Evolutionary conservation across 352 stramenopile species (phyloP), one percentile per base, ranked within the genome.

Genomic region (Phytophthora sojae): DNA sequence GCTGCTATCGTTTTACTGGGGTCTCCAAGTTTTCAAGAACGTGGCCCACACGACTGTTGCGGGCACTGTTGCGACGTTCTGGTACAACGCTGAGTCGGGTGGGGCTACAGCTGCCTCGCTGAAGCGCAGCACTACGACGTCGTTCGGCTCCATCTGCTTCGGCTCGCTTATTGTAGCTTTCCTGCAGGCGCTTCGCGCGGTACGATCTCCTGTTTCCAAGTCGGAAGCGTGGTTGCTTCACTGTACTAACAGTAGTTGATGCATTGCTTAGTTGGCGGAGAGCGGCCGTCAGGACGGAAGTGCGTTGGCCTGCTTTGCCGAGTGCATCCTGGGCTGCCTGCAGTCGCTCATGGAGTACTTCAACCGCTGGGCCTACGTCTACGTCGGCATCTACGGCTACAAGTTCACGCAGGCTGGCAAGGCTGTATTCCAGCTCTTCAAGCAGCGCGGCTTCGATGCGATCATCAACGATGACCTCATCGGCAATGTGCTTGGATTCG

Each of bases 401-500:
- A 96, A 91, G 64, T 99, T 98, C 75, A 91, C 94, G 4, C 84
- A 98, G 57, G 90, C 93, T 6, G 94, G 95, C 60, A 97, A 95
- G 69, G 93, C 95, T 14, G 96, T 98, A 17, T 95, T 98, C 55
- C 64, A 94, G 37, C 81, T 99, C 17, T 99, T 99, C 72, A 84
- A 93, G 67, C 74, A 92, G 60, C 89, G 95, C 42, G 97, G 96
- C n/a, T 99, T 96, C 65, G 97, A 96, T 64, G 89, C 93, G 2
- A 98, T 99, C 67, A 98, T 99, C 75, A 98, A 98, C 72, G 97
- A 99, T 76, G 89, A 98, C 49, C 80, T 99, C 39, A 94, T 98
- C 32, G 92, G 96, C 72, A 97, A 90, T 44, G 92, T 98, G 17
- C 77, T 99, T 25, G 80, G 83, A 29, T 96, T 99, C 70, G 83